Base-by-base conservation (phyloP, 1,139 yeast genomes). In the Debaryomyces nepalensis region DNA sequence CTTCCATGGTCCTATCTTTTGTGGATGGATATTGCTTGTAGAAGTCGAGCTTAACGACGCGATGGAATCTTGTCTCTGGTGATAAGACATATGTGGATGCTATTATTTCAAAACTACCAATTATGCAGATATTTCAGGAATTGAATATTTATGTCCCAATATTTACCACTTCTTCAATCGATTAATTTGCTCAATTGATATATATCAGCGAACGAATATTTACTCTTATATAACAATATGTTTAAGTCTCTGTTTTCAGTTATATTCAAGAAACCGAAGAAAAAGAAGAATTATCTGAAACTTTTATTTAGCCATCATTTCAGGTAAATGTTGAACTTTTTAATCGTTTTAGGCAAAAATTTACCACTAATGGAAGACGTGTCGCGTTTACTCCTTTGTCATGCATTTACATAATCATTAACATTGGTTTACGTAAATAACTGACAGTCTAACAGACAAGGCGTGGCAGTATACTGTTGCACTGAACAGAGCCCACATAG, bases 1-100 rank as follows among this genome's bases (percentile, higher is more conserved):
- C 52, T 78, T 78, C 95, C 95, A 86, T 7, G 95, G 95, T 2
- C 95, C 95, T 12, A 86, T 73, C 48, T 66, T 70, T 49, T 68
- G 74, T 19, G 79, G 79, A 49, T 70, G 76, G 47, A 57, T 57
- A 49, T 69, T 73, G 27, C 49, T 49, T 22, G 55, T 49, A 26
- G 57, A 39, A 26, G 52, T 46, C 21, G 72, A 64, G 43, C 61
- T 59, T 32, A 68, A 51, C 33, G 74, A 66, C 40, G 73, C 64
- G 43, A 70, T 64, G 30, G 75, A 70, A 15, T 68, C 66, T 50
- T 63, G 73, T 56, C 75, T 68, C 24, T 75, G 67, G 48, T 67
- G 74, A 43, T 54, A 53, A 23, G 73, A 58, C 73, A 68, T 68
- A 11, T 19, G 40, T 11, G 20, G 20, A 14, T 15, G 36, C 14